These are phyloP conservation scores for Chytriomyces sp. DNA, from an alignment of 192 early-diverging fungal genomes.

Conservation along the genomic window DNA sequence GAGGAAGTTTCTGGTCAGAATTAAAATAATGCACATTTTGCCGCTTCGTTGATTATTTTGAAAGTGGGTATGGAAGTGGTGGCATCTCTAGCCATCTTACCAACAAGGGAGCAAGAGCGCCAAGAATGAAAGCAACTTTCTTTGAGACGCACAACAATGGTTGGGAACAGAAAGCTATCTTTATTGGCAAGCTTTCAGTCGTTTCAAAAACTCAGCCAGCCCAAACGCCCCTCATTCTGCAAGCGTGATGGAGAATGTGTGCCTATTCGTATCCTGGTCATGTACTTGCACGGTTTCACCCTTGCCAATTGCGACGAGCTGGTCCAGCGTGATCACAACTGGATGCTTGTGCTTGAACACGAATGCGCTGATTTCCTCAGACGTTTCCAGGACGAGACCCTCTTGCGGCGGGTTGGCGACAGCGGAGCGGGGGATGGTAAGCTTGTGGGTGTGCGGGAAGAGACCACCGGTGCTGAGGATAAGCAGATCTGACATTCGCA, in stretches of 20 bases:
- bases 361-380: conserved; percentile 16
- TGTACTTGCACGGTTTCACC: conserved; percentile 3
- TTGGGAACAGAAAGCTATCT: no score
- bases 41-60: no score
- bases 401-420: neutral
- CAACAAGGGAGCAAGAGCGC: no score
- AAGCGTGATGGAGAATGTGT: neutral
- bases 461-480: conserved; percentile 2
- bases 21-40: no score
- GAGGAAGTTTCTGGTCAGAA: no score
- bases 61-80: no score
- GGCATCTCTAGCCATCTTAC: no score
- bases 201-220: no score
- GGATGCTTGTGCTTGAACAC: conserved; percentile 10
- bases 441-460: conserved; percentile 16
- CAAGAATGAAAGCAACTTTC: no score
- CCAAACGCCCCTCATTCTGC: neutral
- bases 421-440: neutral
- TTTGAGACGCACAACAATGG: no score
- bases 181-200: no score
- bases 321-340: neutral
- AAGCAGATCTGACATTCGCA: neutral
- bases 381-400: neutral
- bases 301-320: neutral
- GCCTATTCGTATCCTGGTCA: neutral